Evolutionary conservation across 2,329 filamentous ascomycete genomes (phyloP).

Genomic region (Dactylellina sp.): DNA sequence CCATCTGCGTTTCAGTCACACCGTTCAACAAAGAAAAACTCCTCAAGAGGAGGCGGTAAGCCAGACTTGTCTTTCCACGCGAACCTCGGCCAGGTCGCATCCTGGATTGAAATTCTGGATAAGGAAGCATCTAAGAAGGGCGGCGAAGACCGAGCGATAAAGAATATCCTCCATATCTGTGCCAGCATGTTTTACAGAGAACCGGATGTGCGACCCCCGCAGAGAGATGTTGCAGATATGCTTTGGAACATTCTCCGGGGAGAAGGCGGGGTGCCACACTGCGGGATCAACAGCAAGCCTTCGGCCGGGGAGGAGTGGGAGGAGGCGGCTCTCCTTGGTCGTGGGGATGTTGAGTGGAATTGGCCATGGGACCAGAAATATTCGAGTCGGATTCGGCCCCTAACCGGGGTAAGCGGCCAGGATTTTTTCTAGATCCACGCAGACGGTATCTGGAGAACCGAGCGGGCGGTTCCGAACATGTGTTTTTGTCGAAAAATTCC

Average conservation of each 20-base stretch:
- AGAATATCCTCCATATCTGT: constrained; percentile 54
- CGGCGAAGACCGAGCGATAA: constrained; percentile 55
- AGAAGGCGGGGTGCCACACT: constrained; percentile 49
- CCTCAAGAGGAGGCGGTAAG: constrained; percentile 70
- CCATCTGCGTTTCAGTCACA: constrained; percentile 74
- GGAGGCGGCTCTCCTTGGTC: constrained; percentile 33
- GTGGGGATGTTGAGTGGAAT: constrained; percentile 31
- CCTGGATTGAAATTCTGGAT: constrained; percentile 73
- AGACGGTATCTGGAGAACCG: constrained; percentile 18
- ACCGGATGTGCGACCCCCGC: constrained; percentile 57
- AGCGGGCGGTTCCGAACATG: constrained; percentile 49
- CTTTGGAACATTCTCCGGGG: constrained; percentile 41
- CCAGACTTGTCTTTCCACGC: constrained; percentile 78
- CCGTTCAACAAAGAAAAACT: constrained; percentile 71
- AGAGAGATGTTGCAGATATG: constrained; percentile 56
- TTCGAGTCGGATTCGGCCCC: constrained; percentile 39
- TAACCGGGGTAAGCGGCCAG: constrained; percentile 24
- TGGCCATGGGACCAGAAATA: constrained; percentile 48
- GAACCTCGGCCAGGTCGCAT: constrained; percentile 75
- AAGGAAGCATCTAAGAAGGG: constrained; percentile 68
- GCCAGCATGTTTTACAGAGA: constrained; percentile 59
- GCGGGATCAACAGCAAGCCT: constrained; percentile 24
- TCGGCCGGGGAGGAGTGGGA: constrained; percentile 30
- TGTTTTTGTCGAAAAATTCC: neutral
- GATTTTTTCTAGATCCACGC: constrained; percentile 26